A percentile compares a stretch with the other conserved stretches of the same genome.
phyloP scores from a whole-genome alignment of 179 eudicot species.

The Amaranthus tricolor region DNA sequence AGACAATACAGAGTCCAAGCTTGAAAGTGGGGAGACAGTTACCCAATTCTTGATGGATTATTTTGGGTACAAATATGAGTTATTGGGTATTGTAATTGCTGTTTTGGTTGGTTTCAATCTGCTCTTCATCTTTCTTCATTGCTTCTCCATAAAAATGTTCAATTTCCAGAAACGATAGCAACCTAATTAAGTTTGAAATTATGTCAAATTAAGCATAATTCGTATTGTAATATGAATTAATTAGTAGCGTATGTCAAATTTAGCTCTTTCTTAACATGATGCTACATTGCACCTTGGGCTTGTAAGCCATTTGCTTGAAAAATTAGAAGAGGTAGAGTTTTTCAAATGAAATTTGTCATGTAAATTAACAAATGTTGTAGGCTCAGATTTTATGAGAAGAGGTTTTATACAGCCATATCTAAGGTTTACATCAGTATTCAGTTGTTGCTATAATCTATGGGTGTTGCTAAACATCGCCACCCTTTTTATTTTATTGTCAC shows the following conservation, averaged over 20 bases:
- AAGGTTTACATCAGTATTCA: too few relatives aligned
- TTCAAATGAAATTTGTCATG: too few relatives aligned
- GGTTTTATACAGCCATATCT: too few relatives aligned
- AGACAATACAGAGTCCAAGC: slow-evolving; percentile 11
- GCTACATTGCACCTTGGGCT: neutral
- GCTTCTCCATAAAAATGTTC: slow-evolving; percentile 16
- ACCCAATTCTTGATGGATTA: slow-evolving; percentile 14
- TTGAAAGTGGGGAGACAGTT: slow-evolving; percentile 21
- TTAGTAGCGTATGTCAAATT: neutral
- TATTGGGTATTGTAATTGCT: slow-evolving; percentile 19
- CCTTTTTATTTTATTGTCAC: too few relatives aligned
- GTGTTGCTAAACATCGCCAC: too few relatives aligned
- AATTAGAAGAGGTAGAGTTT: too few relatives aligned
- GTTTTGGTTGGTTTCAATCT: slow-evolving; percentile 22
- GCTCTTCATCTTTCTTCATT: slow-evolving; percentile 23
- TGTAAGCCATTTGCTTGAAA: neutral
- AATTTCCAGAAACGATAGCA: slow-evolving; percentile 27
- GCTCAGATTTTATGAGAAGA: too few relatives aligned
- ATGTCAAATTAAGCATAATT: neutral
- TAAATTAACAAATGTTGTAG: too few relatives aligned
- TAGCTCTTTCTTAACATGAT: neutral
- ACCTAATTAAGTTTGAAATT: neutral
- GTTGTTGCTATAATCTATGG: too few relatives aligned
- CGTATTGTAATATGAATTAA: neutral
- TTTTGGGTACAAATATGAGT: slow-evolving; percentile 24